Conservation (phyloP, 202 grass and related monocot species). For the Carex arenaria region DNA sequence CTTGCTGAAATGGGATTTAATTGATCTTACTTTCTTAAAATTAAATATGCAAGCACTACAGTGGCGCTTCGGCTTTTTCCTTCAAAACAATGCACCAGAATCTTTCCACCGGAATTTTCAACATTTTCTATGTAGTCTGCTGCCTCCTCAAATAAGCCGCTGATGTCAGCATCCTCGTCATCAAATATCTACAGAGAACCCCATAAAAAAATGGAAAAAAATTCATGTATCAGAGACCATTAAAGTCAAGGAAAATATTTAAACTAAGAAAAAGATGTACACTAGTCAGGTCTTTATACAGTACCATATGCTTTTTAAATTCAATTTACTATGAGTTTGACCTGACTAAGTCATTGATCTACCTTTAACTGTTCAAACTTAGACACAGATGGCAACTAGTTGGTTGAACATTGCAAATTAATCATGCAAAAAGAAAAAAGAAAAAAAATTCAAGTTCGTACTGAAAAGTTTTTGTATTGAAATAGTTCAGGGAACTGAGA, state of each 20-base stretch:
- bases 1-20: background rate
- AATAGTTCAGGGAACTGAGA: conserved; percentile 90
- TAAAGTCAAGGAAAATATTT: background rate
- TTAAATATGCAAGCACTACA: conserved; percentile 73
- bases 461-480: conserved; percentile 93
- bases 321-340: background rate
- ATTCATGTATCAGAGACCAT: background rate
- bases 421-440: background rate
- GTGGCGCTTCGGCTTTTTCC: conserved; percentile 95
- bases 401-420: background rate
- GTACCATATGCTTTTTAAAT: background rate
- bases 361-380: background rate
- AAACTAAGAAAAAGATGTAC: background rate
- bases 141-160: conserved; percentile 77
- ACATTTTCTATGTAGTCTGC: conserved; percentile 63
- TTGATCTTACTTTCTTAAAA: conserved; percentile 67
- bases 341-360: background rate
- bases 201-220: background rate
- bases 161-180: conserved; percentile 88
- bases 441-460: conserved; percentile 31
- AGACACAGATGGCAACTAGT: background rate
- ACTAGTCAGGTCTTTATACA: background rate
- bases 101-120: conserved; percentile 54
- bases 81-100: conserved; percentile 93
- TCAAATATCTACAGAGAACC: conserved; percentile 62